phyloP scores from a whole-genome alignment of 768 basidiomycete genomes.

The Serendipita sp. region DNA sequence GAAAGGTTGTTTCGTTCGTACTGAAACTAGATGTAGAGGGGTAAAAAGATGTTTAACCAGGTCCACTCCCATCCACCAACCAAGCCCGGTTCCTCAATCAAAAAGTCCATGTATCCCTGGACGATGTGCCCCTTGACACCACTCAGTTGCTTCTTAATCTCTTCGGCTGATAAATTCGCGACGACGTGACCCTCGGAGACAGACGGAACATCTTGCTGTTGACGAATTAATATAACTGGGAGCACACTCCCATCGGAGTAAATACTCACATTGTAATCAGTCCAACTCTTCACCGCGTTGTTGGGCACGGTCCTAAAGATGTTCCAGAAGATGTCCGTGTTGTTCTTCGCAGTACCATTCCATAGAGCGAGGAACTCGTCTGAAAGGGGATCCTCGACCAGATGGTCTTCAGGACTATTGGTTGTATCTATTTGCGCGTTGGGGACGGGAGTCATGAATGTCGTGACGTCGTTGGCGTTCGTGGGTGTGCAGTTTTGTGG shows the following conservation, averaged over 20 bases:
- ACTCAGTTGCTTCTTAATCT: conserved; percentile 59
- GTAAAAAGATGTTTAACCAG: background rate
- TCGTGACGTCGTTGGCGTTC: conserved; percentile 24
- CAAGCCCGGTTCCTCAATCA: conserved; percentile 64
- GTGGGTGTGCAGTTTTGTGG: conserved; percentile 41
- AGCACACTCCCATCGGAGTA: background rate
- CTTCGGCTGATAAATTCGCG: conserved; percentile 41
- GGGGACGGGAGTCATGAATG: conserved; percentile 72
- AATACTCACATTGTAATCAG: conserved; percentile 50
- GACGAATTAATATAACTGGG: background rate
- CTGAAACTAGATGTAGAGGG: background rate
- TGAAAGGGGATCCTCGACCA: conserved; percentile 65
- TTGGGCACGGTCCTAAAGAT: conserved; percentile 77
- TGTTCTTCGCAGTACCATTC: conserved; percentile 56
- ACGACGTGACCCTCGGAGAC: conserved; percentile 69
- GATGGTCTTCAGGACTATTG: conserved; percentile 34
- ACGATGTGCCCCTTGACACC: conserved; percentile 31
- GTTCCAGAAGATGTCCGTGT: conserved; percentile 74
- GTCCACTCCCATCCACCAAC: conserved; percentile 17
- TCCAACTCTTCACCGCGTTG: conserved; percentile 66
- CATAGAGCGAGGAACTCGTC: conserved; percentile 45
- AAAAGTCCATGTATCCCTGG: conserved; percentile 39
- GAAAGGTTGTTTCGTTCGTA: background rate
- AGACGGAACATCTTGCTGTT: conserved; percentile 52
- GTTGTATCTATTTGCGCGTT: conserved; percentile 52